These are phyloP conservation scores for Nicotiana tomentosiformis DNA, from an alignment of 257 asterid genomes.

Conservation along the genomic window DNA sequence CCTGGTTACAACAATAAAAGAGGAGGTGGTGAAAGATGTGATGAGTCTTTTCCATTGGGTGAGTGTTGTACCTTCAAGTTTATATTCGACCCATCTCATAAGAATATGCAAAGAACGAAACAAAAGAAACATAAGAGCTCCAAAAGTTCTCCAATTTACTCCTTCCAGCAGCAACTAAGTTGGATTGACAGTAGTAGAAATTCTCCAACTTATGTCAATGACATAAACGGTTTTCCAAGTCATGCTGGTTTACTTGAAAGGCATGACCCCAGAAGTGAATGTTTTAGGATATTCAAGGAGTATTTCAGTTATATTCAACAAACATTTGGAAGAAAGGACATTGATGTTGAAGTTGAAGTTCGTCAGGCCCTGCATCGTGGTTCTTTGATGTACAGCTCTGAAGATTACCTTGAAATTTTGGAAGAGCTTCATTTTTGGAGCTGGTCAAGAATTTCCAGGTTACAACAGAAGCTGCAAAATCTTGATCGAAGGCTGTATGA, in stretches of 20 bases:
- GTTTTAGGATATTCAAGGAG: slow-evolving; percentile 26
- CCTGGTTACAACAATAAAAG: slow-evolving; percentile 52
- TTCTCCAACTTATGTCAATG: not conserved
- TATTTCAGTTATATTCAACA: slow-evolving; percentile 31
- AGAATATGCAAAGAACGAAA: not conserved
- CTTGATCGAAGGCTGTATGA: slow-evolving; percentile 14
- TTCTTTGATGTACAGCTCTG: slow-evolving; percentile 15
- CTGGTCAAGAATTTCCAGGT: slow-evolving; percentile 20
- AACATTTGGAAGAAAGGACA: slow-evolving; percentile 33
- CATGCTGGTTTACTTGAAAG: not conserved
- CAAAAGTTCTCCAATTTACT: not conserved
- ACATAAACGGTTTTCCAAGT: not conserved
- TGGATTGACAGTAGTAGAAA: not conserved
- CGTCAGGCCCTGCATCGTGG: slow-evolving; percentile 27
- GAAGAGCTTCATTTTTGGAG: slow-evolving; percentile 39
- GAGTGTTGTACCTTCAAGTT: slow-evolving; percentile 47
- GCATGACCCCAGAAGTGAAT: slow-evolving; percentile 9
- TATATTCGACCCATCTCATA: slow-evolving; percentile 1
- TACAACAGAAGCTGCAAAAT: slow-evolving; percentile 16
- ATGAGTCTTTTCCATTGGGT: slow-evolving; percentile 39
- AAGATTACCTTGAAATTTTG: slow-evolving; percentile 30
- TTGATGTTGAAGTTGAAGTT: slow-evolving; percentile 21
- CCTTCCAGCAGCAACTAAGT: not conserved
- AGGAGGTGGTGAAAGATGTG: slow-evolving; percentile 41
- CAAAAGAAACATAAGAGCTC: not conserved